A percentile compares a stretch with the other conserved stretches of the same genome.
Evolutionary conservation across 192 early-diverging fungal genomes (phyloP).

Genomic region (Spizellomyces punctatus): DNA sequence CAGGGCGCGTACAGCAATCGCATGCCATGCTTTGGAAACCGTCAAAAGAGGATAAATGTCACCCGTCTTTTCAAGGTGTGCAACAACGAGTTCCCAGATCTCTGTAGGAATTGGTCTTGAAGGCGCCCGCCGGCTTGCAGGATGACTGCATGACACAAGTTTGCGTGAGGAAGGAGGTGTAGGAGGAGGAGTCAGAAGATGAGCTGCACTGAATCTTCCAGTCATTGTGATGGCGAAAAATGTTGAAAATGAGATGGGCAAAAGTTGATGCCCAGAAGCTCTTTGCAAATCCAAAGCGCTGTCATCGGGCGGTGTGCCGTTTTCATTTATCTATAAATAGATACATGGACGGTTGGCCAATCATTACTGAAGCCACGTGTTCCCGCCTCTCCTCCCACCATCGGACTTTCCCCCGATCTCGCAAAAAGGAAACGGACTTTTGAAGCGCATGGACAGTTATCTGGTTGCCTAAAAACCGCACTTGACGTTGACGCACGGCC

Average conservation of each 20-base stretch:
- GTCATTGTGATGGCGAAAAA: constrained; percentile 1
- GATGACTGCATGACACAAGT: neutral
- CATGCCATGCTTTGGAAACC: constrained; percentile 20
- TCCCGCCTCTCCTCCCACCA: too few species aligned
- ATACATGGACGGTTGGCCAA: too few species aligned
- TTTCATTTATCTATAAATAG: too few species aligned
- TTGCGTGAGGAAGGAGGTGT: constrained; percentile 3
- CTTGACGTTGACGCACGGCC: too few species aligned
- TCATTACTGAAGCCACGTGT: too few species aligned
- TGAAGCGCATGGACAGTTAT: too few species aligned
- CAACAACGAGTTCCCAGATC: neutral
- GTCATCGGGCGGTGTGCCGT: too few species aligned
- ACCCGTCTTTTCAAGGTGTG: neutral
- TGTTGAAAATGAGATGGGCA: neutral
- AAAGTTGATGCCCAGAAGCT: neutral
- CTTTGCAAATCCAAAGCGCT: too few species aligned
- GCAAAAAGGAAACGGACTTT: too few species aligned
- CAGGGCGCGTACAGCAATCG: constrained; percentile 13
- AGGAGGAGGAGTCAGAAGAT: neutral
- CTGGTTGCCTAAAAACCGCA: too few species aligned
- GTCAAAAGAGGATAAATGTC: constrained; percentile 18
- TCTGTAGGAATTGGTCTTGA: constrained; percentile 1
- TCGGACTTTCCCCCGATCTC: too few species aligned
- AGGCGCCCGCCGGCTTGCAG: neutral
- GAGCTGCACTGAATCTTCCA: too few species aligned